A percentile compares a stretch with the other conserved stretches of the same genome.
Conservation (phyloP, 495 filamentous ascomycete species). For the Chaetomidium leptoderma region DNA sequence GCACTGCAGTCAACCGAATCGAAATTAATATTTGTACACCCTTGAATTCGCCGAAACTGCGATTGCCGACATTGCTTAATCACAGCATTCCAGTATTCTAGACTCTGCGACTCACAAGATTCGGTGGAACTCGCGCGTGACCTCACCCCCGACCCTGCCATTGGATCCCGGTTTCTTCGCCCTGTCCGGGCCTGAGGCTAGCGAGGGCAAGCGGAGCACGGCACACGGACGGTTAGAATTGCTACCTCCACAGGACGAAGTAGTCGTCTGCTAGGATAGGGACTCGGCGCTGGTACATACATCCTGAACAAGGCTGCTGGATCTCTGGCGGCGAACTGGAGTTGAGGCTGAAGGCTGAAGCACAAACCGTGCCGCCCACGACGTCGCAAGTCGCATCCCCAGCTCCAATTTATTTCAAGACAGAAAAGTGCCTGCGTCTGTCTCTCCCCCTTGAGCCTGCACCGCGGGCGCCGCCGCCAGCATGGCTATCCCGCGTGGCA, state of each 20-base stretch:
- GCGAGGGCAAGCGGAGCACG: constrained; percentile 7
- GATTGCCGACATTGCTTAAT: no score
- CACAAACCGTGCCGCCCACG: background rate
- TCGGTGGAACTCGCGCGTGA: constrained; percentile 13
- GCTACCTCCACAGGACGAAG: no score
- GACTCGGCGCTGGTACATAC: background rate
- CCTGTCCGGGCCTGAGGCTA: constrained; percentile 10
- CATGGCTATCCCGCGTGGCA: constrained; percentile 55
- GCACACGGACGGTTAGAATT: constrained; percentile 1
- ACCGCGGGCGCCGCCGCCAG: constrained; percentile 11
- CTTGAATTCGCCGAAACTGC: no score
- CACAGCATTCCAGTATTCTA: no score
- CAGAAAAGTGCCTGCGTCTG: background rate
- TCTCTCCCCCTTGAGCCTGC: background rate
- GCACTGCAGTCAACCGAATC: no score
- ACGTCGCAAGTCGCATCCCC: background rate
- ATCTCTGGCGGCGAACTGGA: background rate
- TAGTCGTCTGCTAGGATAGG: no score
- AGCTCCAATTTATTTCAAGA: background rate
- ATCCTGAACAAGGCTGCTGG: background rate
- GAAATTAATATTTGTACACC: no score
- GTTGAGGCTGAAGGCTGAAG: background rate
- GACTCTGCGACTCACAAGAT: background rate
- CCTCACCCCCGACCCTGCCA: constrained; percentile 10
- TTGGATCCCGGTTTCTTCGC: constrained; percentile 10